Conservation (phyloP, 2,329 filamentous ascomycete species). For the Chalaropsis thielavioides region DNA sequence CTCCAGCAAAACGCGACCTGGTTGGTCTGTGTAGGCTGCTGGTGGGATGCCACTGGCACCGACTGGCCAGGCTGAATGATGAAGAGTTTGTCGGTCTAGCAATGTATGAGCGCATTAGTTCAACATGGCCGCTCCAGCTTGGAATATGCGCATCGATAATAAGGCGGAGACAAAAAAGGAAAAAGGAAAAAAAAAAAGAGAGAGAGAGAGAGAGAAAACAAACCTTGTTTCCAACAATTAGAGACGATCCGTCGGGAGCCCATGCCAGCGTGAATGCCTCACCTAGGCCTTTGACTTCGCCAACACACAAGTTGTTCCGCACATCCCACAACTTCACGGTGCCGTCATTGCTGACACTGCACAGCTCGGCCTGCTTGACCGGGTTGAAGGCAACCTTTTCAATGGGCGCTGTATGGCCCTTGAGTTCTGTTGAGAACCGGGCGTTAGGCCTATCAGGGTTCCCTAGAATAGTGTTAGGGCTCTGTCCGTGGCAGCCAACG, state of each 20-base stretch:
- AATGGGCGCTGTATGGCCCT: constrained; percentile 49
- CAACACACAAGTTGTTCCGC: constrained; percentile 53
- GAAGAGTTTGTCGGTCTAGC: constrained; percentile 46
- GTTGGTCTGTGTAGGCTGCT: constrained; percentile 52
- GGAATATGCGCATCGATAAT: neutral
- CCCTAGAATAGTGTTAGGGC: constrained; percentile 30
- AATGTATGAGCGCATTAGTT: neutral
- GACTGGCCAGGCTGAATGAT: constrained; percentile 46
- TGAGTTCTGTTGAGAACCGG: constrained; percentile 61
- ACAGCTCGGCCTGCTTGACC: constrained; percentile 60
- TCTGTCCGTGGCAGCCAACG: neutral
- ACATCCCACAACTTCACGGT: constrained; percentile 71
- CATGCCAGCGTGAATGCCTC: constrained; percentile 59
- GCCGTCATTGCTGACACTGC: constrained; percentile 59
- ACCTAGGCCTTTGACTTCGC: constrained; percentile 51
- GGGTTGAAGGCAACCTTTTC: constrained; percentile 71
- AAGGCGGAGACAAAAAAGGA: neutral
- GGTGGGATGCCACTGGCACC: constrained; percentile 41
- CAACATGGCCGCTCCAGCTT: no score
- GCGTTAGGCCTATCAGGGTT: constrained; percentile 63
- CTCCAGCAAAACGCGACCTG: constrained; percentile 62
- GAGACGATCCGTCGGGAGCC: constrained; percentile 53
- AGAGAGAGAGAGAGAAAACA: constrained; percentile 19
- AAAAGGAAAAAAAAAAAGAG: neutral
- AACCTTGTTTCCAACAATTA: constrained; percentile 63